Evolutionary conservation across 805 yeast species (phyloP), one percentile per base, ranked within the genome.

Genomic region (Nakazawaea populi): DNA sequence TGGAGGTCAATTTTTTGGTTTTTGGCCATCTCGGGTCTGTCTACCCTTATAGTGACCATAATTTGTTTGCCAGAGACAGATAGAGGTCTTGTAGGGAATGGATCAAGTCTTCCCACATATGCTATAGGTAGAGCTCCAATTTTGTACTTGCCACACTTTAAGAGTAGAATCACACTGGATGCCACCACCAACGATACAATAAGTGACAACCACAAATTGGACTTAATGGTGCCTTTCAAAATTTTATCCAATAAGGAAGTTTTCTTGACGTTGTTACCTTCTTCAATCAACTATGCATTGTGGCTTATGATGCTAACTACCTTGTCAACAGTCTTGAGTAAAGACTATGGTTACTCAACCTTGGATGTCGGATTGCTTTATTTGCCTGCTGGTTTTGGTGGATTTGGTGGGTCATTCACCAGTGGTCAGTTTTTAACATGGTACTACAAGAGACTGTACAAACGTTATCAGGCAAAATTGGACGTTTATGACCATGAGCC

Each of bases 1-100:
- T 89, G 96, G 96, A 73, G 91, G 57, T 80, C 89, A 0, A 77
- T 84, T n/a, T 86, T 87, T 58, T 81, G 89, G 81, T 87, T 89
- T 55, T 65, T 87, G 47, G 81, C 87, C 1, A 82, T 85, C 30
- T 80, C 85, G 8, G 77, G 85, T 32, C 84, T 84, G 4, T 52
- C 64, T 2, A 70, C 79, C 3, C 54, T 74, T 0, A 1, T 63
- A 1, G 14, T 63, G 1, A 60, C 69, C 1, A 51, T 73, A 3
- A 35, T 75, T 5, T 51, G 74, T 4, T 64, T 89, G 14, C 95
- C 96, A 1, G 96, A 90, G 61, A 90, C 96, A 0, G 76, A 77
- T 39, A 72, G 96, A 51, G 65, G 76, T 6, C 63, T 86, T 6
- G 92, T 82, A 1, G 96, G 95, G 0, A 87, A 88, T 63, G 87